Conservation (phyloP, 306 rosid species). For the Lathyrus aphaca region DNA sequence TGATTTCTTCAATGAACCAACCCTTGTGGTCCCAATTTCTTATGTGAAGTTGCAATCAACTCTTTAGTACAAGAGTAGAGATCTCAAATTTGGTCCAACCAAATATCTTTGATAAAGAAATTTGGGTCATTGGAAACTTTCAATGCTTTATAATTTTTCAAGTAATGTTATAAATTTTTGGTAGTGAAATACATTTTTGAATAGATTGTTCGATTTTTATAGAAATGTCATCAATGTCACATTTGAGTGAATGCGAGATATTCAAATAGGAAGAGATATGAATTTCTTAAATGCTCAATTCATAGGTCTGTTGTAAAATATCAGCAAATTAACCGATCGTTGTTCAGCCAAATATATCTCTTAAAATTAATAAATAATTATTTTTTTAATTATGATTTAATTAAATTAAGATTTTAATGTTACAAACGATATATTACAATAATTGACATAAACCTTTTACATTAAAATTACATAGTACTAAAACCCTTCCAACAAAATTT, state of each 20-base stretch:
- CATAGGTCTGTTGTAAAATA: not conserved
- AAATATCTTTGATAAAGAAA: constrained; percentile 50
- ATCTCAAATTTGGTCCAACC: constrained; percentile 48
- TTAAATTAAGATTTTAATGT: too few relatives aligned
- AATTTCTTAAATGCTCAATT: not conserved
- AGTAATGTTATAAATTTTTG: not conserved
- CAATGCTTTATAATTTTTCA: constrained; percentile 21
- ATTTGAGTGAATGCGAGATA: too few relatives aligned
- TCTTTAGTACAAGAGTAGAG: constrained; percentile 45
- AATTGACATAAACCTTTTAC: too few relatives aligned
- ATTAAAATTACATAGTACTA: not conserved
- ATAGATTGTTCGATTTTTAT: not conserved
- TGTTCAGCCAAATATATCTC: too few relatives aligned
- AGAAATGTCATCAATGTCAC: too few relatives aligned
- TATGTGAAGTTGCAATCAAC: constrained; percentile 49
- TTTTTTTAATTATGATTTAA: too few relatives aligned
- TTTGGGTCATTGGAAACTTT: constrained; percentile 43
- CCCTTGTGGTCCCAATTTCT: constrained; percentile 48
- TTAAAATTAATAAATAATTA: too few relatives aligned
- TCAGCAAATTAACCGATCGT: too few relatives aligned
- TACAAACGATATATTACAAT: too few relatives aligned
- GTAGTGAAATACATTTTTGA: not conserved
- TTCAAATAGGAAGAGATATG: too few relatives aligned
- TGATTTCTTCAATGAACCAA: constrained; percentile 18
- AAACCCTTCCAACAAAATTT: constrained; percentile 33